phyloP scores from a whole-genome alignment of 371 early-diverging fungal species.

The Cokeromyces recurvatus region DNA sequence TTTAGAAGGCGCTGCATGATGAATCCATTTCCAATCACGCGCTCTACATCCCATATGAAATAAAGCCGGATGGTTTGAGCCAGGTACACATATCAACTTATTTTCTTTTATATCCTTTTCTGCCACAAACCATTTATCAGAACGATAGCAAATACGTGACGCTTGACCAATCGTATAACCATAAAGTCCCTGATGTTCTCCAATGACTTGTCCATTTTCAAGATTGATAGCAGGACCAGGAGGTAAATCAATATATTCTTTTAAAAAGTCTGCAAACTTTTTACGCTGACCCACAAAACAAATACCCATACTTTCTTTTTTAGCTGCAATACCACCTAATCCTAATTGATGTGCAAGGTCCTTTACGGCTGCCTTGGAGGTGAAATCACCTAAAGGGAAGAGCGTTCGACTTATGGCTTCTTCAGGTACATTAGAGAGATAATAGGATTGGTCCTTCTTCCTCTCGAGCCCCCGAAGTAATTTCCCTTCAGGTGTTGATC shows the following conservation, averaged over 20 bases:
- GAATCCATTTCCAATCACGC: slow-evolving; percentile 45
- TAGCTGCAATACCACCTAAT: slow-evolving; percentile 55
- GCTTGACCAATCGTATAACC: slow-evolving; percentile 75
- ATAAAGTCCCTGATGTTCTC: slow-evolving; percentile 67
- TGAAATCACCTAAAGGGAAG: slow-evolving; percentile 82
- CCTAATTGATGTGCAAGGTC: slow-evolving; percentile 55
- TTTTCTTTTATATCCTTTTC: slow-evolving; percentile 29
- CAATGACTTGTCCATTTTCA: slow-evolving; percentile 51
- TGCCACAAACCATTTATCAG: slow-evolving; percentile 55
- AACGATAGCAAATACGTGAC: slow-evolving; percentile 54
- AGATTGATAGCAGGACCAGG: slow-evolving; percentile 62
- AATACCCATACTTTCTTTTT: slow-evolving; percentile 93
- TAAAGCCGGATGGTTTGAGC: slow-evolving; percentile 40
- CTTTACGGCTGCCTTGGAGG: slow-evolving; percentile 69
- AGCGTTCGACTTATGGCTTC: slow-evolving; percentile 51
- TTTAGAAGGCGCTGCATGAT: slow-evolving; percentile 15
- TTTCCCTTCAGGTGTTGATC: slow-evolving; percentile 18
- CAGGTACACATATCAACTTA: slow-evolving; percentile 36
- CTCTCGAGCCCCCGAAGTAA: slow-evolving; percentile 58
- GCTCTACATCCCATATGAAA: slow-evolving; percentile 28
- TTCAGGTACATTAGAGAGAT: slow-evolving; percentile 67
- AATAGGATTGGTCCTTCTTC: slow-evolving; percentile 92
- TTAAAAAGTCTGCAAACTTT: slow-evolving; percentile 75
- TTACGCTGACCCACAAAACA: slow-evolving; percentile 90
- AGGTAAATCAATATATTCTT: slow-evolving; percentile 53